Percentiles rank a stretch among this genome's conserved stretches.
Conservation (phyloP, 306 rosid genomes). For the Acacia acuminata region DNA sequence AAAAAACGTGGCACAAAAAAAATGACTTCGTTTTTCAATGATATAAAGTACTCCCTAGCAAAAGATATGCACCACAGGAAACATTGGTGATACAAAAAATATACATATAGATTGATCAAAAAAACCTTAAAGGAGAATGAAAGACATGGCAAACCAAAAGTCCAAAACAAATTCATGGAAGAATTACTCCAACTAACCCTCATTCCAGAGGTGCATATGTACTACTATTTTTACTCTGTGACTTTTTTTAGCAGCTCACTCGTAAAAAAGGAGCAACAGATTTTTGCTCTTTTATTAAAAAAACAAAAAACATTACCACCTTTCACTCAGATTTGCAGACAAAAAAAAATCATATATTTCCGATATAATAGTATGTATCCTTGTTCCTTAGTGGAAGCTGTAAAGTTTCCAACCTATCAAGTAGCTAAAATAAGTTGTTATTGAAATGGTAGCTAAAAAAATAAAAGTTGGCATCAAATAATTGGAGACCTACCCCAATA, state of each 20-base stretch:
- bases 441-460: not conserved
- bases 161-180: not conserved
- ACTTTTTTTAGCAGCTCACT: not conserved
- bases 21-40: conserved; percentile 5
- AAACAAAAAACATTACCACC: not conserved
- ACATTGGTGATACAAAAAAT: not conserved
- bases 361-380: not conserved
- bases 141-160: not conserved
- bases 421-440: not conserved
- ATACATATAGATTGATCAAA: not conserved
- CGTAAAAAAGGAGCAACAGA: not conserved
- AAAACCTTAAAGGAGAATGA: not conserved
- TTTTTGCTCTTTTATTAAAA: not conserved
- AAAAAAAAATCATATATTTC: not conserved
- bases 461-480: not conserved
- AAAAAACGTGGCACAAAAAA: conserved; percentile 1
- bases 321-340: not conserved
- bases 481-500: not conserved
- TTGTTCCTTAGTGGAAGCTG: not conserved
- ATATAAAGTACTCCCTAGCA: not conserved
- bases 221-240: not conserved
- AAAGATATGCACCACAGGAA: not conserved
- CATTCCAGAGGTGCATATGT: not conserved
- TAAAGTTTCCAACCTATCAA: not conserved
- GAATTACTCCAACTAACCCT: not conserved